Base-by-base conservation (phyloP, 169 alveolate species). In the Babesia ovata region DNA sequence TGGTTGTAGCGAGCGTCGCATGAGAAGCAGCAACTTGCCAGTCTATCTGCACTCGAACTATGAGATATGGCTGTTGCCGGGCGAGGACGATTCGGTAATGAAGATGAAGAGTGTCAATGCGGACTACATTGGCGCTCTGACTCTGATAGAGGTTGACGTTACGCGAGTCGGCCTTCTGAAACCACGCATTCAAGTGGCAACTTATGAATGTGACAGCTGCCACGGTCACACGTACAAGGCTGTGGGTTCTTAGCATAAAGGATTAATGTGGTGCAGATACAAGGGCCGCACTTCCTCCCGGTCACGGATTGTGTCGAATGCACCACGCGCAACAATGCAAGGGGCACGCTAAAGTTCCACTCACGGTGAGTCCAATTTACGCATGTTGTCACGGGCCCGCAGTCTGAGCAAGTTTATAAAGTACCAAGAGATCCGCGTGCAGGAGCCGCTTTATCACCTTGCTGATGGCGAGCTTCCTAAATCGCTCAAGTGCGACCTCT, bases 381-480 rank as follows among this genome's bases (percentile, higher is more conserved):
- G 8, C 39, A 8, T 6, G 63, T 10, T 8, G 46, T 29, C 11
- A 19, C 7, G 14, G 50, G 19, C 54, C 49, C 77, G 67, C 57
- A 83, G 90, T 36, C 86, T 93, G 56, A 90, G 96, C 61, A 95
- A 95, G 79, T 95, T 95, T 86, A 92, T 87, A 13, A 85, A 91
- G 86, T 95, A 91, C 83, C 95, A 97, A 88, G 99, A 97, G 86
- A 85, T 97, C 12, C 92, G 94, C 46, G 93, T 97, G 4, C 96
- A 97, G 87, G 99, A 97, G 72, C 97, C 98, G 7, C 88, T 95
- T 24, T 94, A 91, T 49, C 95, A 97, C 82, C 94, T 97, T 42
- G 97, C 98, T 11, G 94, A 95, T 46, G 99, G 99, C 28, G 95
- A 94, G 58, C 95, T 97, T 26, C 99, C 99, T 2, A 88, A 97